These are phyloP conservation scores for Globisporangium polare DNA, from an alignment of 352 stramenopile species.

Conservation along the genomic window DNA sequence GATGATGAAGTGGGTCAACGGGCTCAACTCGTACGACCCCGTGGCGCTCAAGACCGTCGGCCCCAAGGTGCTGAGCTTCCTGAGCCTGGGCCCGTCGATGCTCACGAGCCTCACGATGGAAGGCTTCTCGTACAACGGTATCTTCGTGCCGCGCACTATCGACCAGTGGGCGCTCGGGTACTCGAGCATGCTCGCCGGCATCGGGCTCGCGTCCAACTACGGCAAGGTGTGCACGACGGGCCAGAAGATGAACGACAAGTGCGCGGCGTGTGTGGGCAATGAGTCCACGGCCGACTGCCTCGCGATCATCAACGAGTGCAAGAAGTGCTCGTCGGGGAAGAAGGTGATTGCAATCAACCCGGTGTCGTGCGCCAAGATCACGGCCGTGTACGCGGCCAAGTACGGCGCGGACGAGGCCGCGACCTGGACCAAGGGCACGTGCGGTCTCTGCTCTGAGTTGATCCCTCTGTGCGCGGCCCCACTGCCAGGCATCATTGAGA, in stretches of 20 bases:
- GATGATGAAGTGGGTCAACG: conserved; percentile 23
- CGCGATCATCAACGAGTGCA: conserved; percentile 38
- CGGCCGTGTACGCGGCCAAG: conserved; percentile 31
- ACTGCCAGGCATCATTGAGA: conserved; percentile 49
- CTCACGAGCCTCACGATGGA: conserved; percentile 11
- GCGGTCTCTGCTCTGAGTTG: conserved; percentile 27
- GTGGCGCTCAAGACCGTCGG: conserved; percentile 12
- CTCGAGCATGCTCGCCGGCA: conserved; percentile 21
- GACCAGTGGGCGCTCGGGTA: conserved; percentile 24
- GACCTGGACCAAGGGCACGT: conserved; percentile 31
- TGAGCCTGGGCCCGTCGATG: not conserved
- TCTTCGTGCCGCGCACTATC: conserved; percentile 21
- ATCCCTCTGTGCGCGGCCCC: conserved; percentile 50
- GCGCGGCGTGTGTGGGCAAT: conserved; percentile 28
- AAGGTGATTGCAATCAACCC: conserved; percentile 41
- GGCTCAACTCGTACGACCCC: conserved; percentile 19
- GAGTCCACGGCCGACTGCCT: conserved; percentile 29
- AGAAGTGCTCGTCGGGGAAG: conserved; percentile 34
- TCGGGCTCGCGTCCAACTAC: conserved; percentile 21
- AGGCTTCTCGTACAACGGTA: conserved; percentile 21
- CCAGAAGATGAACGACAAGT: conserved; percentile 34
- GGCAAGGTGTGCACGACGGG: conserved; percentile 1
- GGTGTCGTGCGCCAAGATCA: conserved; percentile 35
- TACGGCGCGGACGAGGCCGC: conserved; percentile 33
- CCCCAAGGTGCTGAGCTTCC: conserved; percentile 11